phyloP scores from a whole-genome alignment of 805 yeast genomes.

The Saccharomyces jurei region DNA sequence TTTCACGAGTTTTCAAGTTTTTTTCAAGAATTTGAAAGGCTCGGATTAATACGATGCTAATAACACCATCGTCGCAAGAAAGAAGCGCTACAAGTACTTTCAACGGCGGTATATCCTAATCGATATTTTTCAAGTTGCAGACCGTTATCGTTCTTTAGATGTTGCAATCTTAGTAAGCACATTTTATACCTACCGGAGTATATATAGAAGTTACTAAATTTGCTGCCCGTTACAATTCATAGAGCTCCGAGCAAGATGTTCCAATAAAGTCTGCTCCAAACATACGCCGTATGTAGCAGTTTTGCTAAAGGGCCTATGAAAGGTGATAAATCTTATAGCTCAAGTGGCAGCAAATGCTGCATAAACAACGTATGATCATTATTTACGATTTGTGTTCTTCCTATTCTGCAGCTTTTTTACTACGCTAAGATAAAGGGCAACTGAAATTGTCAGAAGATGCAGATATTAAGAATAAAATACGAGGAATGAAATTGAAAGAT shows the following conservation, averaged over 20 bases:
- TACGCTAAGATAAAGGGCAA: background rate
- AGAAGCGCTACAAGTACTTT: background rate
- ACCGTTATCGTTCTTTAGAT: no score
- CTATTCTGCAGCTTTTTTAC: background rate
- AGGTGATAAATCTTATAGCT: background rate
- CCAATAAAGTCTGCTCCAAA: background rate
- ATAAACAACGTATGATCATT: background rate
- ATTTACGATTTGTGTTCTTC: background rate
- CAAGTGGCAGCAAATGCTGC: background rate
- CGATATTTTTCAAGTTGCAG: background rate
- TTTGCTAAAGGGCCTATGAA: background rate
- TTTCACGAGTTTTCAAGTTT: background rate
- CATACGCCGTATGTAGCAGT: background rate
- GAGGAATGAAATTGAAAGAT: background rate
- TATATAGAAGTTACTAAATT: no score
- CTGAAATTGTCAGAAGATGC: background rate
- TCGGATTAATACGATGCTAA: background rate
- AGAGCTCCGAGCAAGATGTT: background rate
- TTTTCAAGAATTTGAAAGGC: background rate
- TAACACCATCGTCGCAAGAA: background rate
- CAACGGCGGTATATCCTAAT: background rate
- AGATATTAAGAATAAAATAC: background rate
- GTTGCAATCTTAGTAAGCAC: no score
- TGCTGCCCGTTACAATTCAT: background rate
- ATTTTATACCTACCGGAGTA: no score